Evolutionary conservation across 805 yeast genomes (phyloP).

Genomic region (Wickerhamomyces mucosus): DNA sequence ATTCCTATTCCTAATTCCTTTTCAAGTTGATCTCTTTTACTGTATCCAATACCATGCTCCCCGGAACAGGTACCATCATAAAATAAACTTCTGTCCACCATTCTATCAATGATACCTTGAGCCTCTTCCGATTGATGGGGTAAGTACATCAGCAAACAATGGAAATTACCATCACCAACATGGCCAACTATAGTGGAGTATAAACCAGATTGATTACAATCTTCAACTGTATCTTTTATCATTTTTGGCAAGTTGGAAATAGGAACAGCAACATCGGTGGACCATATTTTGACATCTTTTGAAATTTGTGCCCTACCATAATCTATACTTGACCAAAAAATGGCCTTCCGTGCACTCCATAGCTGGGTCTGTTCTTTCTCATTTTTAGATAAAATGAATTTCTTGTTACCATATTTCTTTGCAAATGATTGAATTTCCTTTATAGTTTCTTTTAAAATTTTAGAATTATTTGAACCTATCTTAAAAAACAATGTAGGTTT

Average conservation of each 20-base stretch:
- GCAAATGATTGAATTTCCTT: slow-evolving; percentile 42
- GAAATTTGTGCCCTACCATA: slow-evolving; percentile 41
- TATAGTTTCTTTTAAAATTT: slow-evolving; percentile 32
- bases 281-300: slow-evolving; percentile 45
- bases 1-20: slow-evolving; percentile 62
- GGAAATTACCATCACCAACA: slow-evolving; percentile 77
- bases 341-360: slow-evolving; percentile 71
- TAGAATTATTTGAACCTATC: slow-evolving; percentile 39
- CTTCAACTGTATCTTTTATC: slow-evolving; percentile 51
- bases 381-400: slow-evolving; percentile 49
- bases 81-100: slow-evolving; percentile 53
- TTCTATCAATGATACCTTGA: slow-evolving; percentile 39
- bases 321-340: slow-evolving; percentile 57
- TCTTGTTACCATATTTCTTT: slow-evolving; percentile 35
- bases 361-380: slow-evolving; percentile 52
- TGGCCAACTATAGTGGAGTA: slow-evolving; percentile 60
- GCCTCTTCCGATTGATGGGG: slow-evolving; percentile 38
- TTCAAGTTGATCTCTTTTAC: slow-evolving; percentile 49
- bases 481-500: slow-evolving; percentile 56
- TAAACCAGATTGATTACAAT: slow-evolving; percentile 40
- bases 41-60: slow-evolving; percentile 75
- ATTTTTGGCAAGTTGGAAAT: slow-evolving; percentile 52
- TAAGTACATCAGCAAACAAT: slow-evolving; percentile 49
- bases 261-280: slow-evolving; percentile 78
- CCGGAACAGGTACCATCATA: slow-evolving; percentile 79